These are phyloP conservation scores for Pichia sporocuriosa DNA, from an alignment of 805 yeast species.

Conservation along the genomic window DNA sequence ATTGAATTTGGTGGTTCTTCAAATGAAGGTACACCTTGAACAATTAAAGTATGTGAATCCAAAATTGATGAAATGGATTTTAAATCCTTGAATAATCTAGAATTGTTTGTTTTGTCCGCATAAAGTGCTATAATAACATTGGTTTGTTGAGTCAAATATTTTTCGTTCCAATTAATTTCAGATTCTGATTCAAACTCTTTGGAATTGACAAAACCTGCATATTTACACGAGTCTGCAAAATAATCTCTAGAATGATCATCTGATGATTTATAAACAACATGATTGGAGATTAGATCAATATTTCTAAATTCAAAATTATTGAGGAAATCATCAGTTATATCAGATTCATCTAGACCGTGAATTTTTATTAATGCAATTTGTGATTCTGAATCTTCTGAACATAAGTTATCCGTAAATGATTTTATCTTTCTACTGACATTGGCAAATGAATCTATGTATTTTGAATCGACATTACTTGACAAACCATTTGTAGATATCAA, in stretches of 20 bases:
- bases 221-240: conserved; percentile 1
- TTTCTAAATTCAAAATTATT: conserved; percentile 6
- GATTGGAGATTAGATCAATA: conserved; percentile 14
- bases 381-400: conserved; percentile 11
- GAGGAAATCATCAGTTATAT: conserved; percentile 12
- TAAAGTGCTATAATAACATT: conserved; percentile 10
- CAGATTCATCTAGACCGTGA: conserved; percentile 17
- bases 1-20: conserved; percentile 13
- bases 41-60: conserved; percentile 17
- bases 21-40: conserved; percentile 31
- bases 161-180: not conserved
- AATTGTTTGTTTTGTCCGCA: conserved; percentile 5
- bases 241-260: not conserved
- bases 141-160: too few species aligned
- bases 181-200: not conserved
- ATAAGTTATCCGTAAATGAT: conserved; percentile 16
- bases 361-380: conserved; percentile 16
- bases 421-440: conserved; percentile 7
- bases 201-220: not conserved
- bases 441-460: conserved; percentile 17
- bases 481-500: conserved; percentile 16
- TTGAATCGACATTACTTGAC: conserved; percentile 2
- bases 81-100: conserved; percentile 4
- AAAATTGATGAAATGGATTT: conserved; percentile 12
- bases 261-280: conserved; percentile 19